Evolutionary conservation across 257 asterid species (phyloP).

Genomic region (Forsythia suspensa): DNA sequence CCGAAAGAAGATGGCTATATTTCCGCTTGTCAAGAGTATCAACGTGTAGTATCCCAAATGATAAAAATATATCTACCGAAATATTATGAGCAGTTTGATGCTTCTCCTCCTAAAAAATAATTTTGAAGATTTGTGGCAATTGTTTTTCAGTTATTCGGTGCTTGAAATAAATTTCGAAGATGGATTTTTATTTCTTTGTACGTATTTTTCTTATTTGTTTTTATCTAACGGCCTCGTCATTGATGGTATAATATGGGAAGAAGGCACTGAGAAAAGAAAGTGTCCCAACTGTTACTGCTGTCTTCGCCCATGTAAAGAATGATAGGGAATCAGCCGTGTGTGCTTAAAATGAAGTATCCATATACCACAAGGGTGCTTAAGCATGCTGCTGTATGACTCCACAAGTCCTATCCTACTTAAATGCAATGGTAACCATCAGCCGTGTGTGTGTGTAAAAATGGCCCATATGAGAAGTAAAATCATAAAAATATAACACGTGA

Average conservation of each 20-base stretch:
- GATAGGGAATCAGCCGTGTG: not conserved
- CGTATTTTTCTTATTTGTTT: no score
- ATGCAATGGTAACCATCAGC: not conserved
- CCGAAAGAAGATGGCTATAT: no score
- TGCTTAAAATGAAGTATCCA: not conserved
- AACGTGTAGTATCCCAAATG: no score
- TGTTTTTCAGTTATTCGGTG: no score
- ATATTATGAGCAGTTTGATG: no score
- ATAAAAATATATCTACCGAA: no score
- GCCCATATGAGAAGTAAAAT: not conserved
- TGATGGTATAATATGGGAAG: constrained; percentile 89
- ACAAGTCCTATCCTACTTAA: not conserved
- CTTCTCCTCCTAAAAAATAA: no score
- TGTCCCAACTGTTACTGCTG: constrained; percentile 98
- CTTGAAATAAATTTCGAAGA: no score
- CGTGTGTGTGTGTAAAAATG: not conserved
- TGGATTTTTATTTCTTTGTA: no score
- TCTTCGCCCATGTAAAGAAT: constrained; percentile 94
- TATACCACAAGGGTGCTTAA: not conserved
- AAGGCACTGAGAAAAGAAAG: constrained; percentile 94
- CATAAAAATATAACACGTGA: not conserved
- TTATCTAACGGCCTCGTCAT: constrained; percentile 56
- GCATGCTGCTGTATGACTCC: not conserved
- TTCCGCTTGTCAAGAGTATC: no score
- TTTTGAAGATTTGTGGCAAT: no score